Evolutionary conservation across 139 green algal genomes (phyloP), one percentile per base, ranked within the genome.

Genomic region (Pleodorina starrii): DNA sequence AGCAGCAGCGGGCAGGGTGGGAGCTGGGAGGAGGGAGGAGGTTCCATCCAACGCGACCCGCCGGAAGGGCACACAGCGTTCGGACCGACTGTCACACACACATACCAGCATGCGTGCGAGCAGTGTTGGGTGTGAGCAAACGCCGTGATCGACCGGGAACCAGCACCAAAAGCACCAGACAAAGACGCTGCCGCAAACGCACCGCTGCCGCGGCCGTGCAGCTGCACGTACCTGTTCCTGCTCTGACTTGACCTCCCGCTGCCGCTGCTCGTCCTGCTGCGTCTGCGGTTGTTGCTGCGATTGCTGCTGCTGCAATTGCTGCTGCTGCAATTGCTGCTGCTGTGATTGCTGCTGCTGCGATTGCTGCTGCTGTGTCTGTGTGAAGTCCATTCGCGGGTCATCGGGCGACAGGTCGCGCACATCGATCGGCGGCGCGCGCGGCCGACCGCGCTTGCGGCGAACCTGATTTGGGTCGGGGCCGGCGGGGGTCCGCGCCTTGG

Each of bases 371-470:
- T 86, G 79, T 12, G 5, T 51, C 7, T 48, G 48, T 29, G 42
- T 9, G 10, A 38, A 40, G 25, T 35, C 38, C 14, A 66, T 42
- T 29, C 29, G 27, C 0, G 60, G 29, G 42, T 76, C 63, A 23
- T 42, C 82, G 1, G 82, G 21, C 0, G 82, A 29, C n/a, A 88
- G 46, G 82, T 88, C 82, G 0, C 66, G 82, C 19, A 88, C 82
- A 17, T 88, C 82, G 29, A 79, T 68, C n/a, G 82, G 63, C 46
- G 82, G 66, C 0, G 82, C 82, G 44, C 82, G 63, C 11, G 82
- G 82, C 5, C 82, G 82, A n/a, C 82, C 82, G 35, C 82, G 82
- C 66, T 88, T 88, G 32, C 82, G 63, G 2, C 66, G 63, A 12
- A 60, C 16, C 60, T 87, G 80, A 0, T 35, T 63, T 7, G n/a